Percentiles rank a stretch among this genome's conserved stretches.
Evolutionary conservation across 805 yeast genomes (phyloP).

Genomic region (Barnettozyma californica): DNA sequence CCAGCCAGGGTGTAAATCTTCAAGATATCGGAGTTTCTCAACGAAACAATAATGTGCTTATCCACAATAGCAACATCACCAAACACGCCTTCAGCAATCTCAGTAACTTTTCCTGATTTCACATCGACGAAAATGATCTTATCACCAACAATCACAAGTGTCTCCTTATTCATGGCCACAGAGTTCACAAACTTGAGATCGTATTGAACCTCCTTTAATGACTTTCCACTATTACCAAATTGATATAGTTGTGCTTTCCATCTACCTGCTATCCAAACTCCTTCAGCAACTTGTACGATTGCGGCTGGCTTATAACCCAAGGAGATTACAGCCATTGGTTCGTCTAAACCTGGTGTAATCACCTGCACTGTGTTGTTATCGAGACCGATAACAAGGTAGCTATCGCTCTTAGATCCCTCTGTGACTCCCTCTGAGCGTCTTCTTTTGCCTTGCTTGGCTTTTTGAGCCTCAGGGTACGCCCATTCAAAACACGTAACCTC

Average conservation of each 20-base stretch:
- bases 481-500: slow-evolving; percentile 1
- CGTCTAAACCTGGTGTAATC: not conserved
- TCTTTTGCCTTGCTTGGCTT: not conserved
- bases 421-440: not conserved
- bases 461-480: not conserved
- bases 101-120: not conserved
- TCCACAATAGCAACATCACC: not conserved
- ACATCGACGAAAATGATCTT: not conserved
- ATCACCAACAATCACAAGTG: not conserved
- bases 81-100: not conserved
- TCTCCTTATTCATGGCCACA: not conserved
- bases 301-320: not conserved
- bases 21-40: not conserved
- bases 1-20: not conserved
- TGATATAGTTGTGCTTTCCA: not conserved
- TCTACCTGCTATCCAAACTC: slow-evolving; percentile 1
- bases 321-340: not conserved
- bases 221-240: not conserved
- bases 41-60: not conserved
- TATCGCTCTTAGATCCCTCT: not conserved
- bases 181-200: not conserved
- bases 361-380: not conserved
- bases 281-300: not conserved
- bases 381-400: not conserved
- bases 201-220: not conserved